phyloP scores from a whole-genome alignment of 139 green algal species.

The Chlamydomonas urium region DNA sequence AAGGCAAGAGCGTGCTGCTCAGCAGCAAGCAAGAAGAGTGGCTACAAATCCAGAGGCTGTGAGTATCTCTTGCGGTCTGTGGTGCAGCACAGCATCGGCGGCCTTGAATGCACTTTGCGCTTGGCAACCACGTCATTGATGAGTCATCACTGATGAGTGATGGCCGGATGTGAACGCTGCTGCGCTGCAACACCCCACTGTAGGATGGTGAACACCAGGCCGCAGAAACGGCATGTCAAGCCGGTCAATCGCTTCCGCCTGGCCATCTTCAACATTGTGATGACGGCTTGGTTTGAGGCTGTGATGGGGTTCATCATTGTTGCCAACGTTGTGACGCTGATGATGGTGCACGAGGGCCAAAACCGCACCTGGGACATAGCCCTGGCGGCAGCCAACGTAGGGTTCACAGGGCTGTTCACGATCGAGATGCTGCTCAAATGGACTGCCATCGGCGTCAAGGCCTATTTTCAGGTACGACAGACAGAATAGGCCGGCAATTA shows the following conservation, averaged over 20 bases:
- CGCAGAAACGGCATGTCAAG: background rate
- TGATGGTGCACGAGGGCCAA: slow-evolving; percentile 22
- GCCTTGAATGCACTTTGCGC: too few species aligned
- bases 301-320: slow-evolving; percentile 18
- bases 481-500: too few species aligned
- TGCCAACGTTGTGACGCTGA: slow-evolving; percentile 29
- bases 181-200: slow-evolving; percentile 37
- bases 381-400: slow-evolving; percentile 31
- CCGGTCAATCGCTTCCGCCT: background rate
- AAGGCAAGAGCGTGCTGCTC: slow-evolving; percentile 32
- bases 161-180: too few species aligned
- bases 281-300: slow-evolving; percentile 7
- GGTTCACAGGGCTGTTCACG: slow-evolving; percentile 54
- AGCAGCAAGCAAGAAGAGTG: slow-evolving; percentile 43
- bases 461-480: slow-evolving; percentile 15
- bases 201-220: slow-evolving; percentile 21
- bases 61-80: too few species aligned
- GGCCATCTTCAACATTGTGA: background rate
- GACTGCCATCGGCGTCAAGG: slow-evolving; percentile 18
- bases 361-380: slow-evolving; percentile 10
- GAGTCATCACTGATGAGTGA: too few species aligned
- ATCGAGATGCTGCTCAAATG: slow-evolving; percentile 64
- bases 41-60: too few species aligned
- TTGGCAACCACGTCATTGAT: too few species aligned
- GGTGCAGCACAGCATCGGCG: too few species aligned